Conservation (phyloP, 768 basidiomycete species). For the Trametes cingulata region DNA sequence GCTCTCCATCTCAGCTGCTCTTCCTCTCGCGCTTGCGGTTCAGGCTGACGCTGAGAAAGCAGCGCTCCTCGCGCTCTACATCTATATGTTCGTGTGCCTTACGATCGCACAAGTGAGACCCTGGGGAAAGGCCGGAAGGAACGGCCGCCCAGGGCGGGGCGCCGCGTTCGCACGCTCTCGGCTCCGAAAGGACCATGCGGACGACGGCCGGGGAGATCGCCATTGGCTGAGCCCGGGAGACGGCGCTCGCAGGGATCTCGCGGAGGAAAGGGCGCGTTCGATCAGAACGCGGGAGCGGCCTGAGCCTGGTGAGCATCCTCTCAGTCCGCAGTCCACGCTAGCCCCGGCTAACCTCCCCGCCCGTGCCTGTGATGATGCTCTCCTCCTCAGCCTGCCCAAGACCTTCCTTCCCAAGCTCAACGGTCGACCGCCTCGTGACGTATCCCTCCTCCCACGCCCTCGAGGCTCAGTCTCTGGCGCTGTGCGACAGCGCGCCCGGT, state of each 20-base stretch:
- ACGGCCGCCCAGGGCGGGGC: neutral
- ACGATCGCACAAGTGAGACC: neutral
- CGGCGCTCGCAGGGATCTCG: neutral
- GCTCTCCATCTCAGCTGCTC: neutral
- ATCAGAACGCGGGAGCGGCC: constrained; percentile 4
- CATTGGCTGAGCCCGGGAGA: constrained; percentile 5
- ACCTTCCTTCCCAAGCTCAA: too few relatives aligned
- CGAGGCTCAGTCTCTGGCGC: neutral
- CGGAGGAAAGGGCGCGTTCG: constrained; percentile 10
- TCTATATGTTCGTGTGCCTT: neutral
- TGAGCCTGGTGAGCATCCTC: too few relatives aligned
- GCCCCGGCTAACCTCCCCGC: too few relatives aligned
- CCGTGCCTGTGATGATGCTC: too few relatives aligned
- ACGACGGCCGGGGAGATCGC: constrained; percentile 3
- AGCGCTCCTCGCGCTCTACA: too few relatives aligned
- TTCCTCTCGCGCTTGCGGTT: neutral
- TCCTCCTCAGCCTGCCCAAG: neutral
- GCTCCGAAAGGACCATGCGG: constrained; percentile 15
- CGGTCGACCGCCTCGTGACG: constrained; percentile 13
- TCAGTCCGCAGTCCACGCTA: too few relatives aligned
- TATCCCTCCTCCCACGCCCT: constrained; percentile 8
- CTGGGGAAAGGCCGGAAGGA: neutral
- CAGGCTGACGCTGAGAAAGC: too few relatives aligned
- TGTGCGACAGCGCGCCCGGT: neutral
- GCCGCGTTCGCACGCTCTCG: constrained; percentile 20